Evolutionary conservation across 2,329 filamentous ascomycete genomes (phyloP), one percentile per base, ranked within the genome.

Genomic region (Sporothrix curviconia): DNA sequence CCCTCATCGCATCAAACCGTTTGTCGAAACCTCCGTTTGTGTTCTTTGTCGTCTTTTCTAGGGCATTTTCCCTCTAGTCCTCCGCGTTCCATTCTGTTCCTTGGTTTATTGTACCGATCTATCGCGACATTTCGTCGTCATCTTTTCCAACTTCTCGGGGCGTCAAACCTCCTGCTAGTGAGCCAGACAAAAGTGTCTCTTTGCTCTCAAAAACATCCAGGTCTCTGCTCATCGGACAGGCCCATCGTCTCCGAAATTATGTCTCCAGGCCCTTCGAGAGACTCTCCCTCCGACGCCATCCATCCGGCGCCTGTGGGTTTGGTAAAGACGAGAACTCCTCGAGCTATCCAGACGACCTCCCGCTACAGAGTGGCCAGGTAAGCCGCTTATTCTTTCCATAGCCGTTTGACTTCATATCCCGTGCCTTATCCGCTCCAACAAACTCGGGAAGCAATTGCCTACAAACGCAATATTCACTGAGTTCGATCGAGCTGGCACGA

Each of bases 281-380:
- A 73, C 46, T 78, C 77, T 52, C 75, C 76, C 68, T 65, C 52
- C 65, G 72, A 55, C 71, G 71, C 59, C 74, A 70, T 28, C 59
- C 67, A 28, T 65, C 66, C 9, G 63, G 65, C 17, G 63, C 68
- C 61, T 72, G 69, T 64, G 70, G 64, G 43, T 59, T 62, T 37
- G 62, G 64, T 7, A 66, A 68, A 58, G 69, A 73, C 59, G 72
- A 75, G 61, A 74, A 74, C 53, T 53, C 66, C 46, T 14, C 32
- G n/a, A 71, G 66, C 61, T 62, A 68, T 50, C 68, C 71, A 42
- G 73, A 74, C 58, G 73, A 76, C 56, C 67, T 67, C 42, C 19
- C 49, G 19, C 47, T 64, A 59, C 65, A 66, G 55, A 55, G 57
- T 57, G 61, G 63, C 57, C 65, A 72, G 66, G 71, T 71, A 66